Percentiles rank a stretch among this genome's conserved stretches.
phyloP scores from a whole-genome alignment of 768 basidiomycete genomes.

The Boletus tylopilopsis region DNA sequence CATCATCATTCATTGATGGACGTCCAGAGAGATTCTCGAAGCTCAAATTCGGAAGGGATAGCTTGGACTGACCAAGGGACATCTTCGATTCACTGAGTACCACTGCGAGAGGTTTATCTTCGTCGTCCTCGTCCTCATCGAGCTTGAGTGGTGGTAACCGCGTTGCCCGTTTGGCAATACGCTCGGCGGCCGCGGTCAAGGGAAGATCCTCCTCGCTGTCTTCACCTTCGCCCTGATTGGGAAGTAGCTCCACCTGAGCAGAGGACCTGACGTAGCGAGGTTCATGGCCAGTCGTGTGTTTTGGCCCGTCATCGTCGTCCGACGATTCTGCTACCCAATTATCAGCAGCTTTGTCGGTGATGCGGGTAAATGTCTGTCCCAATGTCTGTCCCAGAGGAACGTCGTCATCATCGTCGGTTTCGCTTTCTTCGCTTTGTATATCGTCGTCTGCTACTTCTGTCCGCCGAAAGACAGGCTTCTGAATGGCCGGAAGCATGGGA shows the following conservation, averaged over 20 bases:
- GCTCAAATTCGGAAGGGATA: slow-evolving; percentile 42
- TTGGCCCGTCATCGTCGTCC: slow-evolving; percentile 54
- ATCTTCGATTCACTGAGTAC: slow-evolving; percentile 48
- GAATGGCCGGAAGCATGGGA: slow-evolving; percentile 35
- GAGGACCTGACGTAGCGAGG: slow-evolving; percentile 37
- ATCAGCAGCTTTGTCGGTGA: slow-evolving; percentile 23
- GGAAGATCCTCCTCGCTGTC: slow-evolving; percentile 83
- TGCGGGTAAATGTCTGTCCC: slow-evolving; percentile 13
- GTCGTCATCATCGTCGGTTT: slow-evolving; percentile 34
- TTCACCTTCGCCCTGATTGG: slow-evolving; percentile 30
- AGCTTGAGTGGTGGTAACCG: slow-evolving; percentile 19
- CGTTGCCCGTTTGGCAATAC: slow-evolving; percentile 46
- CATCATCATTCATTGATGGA: slow-evolving; percentile 39
- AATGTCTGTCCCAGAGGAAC: slow-evolving; percentile 19
- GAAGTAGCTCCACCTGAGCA: not conserved
- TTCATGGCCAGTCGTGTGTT: slow-evolving; percentile 57
- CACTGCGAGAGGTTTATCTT: slow-evolving; percentile 61
- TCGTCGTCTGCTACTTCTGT: slow-evolving; percentile 35
- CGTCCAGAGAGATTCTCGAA: slow-evolving; percentile 33
- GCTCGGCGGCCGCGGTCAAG: slow-evolving; percentile 58
- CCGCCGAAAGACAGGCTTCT: slow-evolving; percentile 29
- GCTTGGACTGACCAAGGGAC: slow-evolving; percentile 40
- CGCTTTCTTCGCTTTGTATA: slow-evolving; percentile 51
- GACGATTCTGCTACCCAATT: slow-evolving; percentile 56
- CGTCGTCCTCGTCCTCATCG: slow-evolving; percentile 53